These are phyloP conservation scores for Cystoisospora suis DNA, from an alignment of 169 alveolate species.

Conservation along the genomic window DNA sequence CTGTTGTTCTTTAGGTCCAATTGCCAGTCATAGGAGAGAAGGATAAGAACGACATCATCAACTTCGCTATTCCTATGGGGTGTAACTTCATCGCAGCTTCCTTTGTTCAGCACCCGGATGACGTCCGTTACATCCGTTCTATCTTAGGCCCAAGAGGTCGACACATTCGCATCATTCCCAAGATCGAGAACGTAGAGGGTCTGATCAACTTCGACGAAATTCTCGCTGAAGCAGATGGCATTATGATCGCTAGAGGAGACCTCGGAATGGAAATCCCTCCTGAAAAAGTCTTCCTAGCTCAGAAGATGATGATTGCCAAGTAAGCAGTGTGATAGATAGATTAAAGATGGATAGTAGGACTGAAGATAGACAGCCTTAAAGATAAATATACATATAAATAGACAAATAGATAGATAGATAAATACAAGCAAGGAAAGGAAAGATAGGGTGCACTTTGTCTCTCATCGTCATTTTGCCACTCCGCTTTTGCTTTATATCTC, in stretches of 20 bases:
- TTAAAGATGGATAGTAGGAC: neutral
- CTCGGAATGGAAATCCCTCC: constrained; percentile 98
- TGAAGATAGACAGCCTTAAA: too few species aligned
- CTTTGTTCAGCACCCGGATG: constrained; percentile 80
- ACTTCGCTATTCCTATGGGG: constrained; percentile 96
- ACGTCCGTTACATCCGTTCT: constrained; percentile 85
- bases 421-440: neutral
- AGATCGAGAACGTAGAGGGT: constrained; percentile 97
- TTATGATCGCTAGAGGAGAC: constrained; percentile 99
- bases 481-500: too few species aligned
- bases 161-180: constrained; percentile 94
- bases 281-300: constrained; percentile 96
- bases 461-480: neutral
- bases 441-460: neutral
- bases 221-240: constrained; percentile 95
- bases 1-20: constrained; percentile 70
- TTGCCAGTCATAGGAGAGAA: constrained; percentile 97
- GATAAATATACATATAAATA: neutral
- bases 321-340: constrained; percentile 43
- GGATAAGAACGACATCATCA: constrained; percentile 95
- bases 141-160: constrained; percentile 90
- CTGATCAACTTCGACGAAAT: constrained; percentile 93
- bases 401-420: neutral
- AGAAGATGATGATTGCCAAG: constrained; percentile 95
- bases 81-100: constrained; percentile 95